These are phyloP conservation scores for Kwoniella bestiolae DNA, from an alignment of 768 basidiomycete species.

Conservation along the genomic window DNA sequence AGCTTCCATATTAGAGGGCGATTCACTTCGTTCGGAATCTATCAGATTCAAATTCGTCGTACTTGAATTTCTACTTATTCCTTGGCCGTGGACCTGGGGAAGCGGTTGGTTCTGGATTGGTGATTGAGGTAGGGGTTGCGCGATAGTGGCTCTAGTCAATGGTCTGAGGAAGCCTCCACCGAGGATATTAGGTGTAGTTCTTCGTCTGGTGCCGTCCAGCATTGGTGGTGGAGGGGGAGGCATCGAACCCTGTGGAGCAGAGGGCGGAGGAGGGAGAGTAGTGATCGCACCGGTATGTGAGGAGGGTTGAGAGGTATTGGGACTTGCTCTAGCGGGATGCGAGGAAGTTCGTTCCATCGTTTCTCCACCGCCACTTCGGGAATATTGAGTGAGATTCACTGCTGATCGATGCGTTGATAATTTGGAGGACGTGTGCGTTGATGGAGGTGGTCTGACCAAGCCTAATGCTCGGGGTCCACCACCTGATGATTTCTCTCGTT, in stretches of 20 bases:
- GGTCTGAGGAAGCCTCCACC: constrained; percentile 47
- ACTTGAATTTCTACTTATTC: constrained; percentile 2
- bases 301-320: constrained; percentile 18
- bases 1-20: constrained; percentile 27
- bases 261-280: constrained; percentile 6
- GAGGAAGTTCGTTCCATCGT: constrained; percentile 32
- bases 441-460: constrained; percentile 29
- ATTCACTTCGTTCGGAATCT: not conserved
- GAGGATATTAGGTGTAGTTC: constrained; percentile 35
- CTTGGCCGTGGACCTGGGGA: too few species aligned
- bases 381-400: constrained; percentile 36
- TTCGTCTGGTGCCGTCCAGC: constrained; percentile 3
- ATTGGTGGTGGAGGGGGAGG: constrained; percentile 14
- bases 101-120: not conserved
- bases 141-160: constrained; percentile 31
- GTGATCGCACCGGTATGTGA: constrained; percentile 15
- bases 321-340: constrained; percentile 18
- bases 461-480: constrained; percentile 1
- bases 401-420: constrained; percentile 30
- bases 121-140: constrained; percentile 2
- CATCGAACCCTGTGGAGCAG: not conserved
- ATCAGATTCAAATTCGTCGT: not conserved
- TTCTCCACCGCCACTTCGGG: constrained; percentile 15
- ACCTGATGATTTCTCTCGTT: constrained; percentile 46
- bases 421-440: constrained; percentile 27